Base-by-base conservation (phyloP, 2,329 filamentous ascomycete species). In the Tetracladium maxilliforme region DNA sequence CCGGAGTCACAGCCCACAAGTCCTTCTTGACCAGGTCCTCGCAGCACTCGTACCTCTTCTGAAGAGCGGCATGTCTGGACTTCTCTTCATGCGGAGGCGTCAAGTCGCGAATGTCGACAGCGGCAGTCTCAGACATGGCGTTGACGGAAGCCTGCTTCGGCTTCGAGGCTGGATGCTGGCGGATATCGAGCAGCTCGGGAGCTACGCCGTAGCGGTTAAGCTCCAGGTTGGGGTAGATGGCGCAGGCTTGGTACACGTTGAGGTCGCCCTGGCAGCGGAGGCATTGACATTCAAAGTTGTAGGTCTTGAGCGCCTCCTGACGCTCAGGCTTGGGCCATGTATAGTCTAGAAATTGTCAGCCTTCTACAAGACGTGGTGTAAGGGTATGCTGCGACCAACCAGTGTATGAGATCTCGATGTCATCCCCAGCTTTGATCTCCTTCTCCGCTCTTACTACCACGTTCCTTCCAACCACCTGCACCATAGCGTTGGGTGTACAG, bases 361-460 rank as follows among this genome's bases (percentile, higher is more conserved):
- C 23, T 16, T 9, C 7, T 10, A 17, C 9, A 22, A 10, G 6
- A 14, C 14, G 10, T 10, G 16, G 5, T 16, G 9, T 21, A 9
- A 12, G n/a, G 19, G 10, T 16, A 20, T 18, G 20, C 12, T 30
- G 16, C 14, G 12, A 40, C 52, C 30, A 45, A 63, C 70, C 67
- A 18, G 69, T 64, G 34, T 75, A 75, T 2, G 66, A 70, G 17
- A 75, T 69, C 29, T 62, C 57, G 27, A 75, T 58, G 45, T 73
- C 64, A 14, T 71, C 58, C 6, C 56, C 66, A 16, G 49, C 40
- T 10, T 51, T 37, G 21, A 76, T 69, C 4, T 49, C 42, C 13
- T 37, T 42, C 27, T 62, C 52, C 3, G 69, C 63, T 19, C 59
- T 52, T 10, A 76, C 43, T 4, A 61, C 44, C 4, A 65, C 60